Conservation (phyloP, 345 rosid species). For the Angophora floribunda region DNA sequence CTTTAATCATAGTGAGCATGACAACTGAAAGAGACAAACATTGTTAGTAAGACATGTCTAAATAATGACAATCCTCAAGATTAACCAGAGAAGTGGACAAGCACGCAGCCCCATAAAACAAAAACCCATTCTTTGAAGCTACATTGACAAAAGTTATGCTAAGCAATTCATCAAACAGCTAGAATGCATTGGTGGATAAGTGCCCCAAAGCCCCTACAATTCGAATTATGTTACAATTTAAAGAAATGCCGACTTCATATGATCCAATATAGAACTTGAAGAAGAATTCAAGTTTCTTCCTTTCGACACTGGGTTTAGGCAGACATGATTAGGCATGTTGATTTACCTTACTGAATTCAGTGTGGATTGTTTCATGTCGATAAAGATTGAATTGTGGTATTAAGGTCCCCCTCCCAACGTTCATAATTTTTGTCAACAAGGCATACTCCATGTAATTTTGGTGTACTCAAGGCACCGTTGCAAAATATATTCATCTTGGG, state of each 20-base stretch:
- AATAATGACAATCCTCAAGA: not conserved
- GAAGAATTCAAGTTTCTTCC: not conserved
- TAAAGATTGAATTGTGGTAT: not conserved
- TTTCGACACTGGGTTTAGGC: accelerated
- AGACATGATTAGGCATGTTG: not conserved
- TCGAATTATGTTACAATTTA: not conserved
- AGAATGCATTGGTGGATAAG: not conserved
- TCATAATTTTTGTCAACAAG: not conserved
- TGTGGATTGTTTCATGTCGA: not conserved
- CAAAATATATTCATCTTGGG: not conserved
- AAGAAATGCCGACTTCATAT: not conserved
- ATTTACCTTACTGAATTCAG: not conserved
- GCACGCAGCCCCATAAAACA: not conserved
- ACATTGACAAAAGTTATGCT: not conserved
- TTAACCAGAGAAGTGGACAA: not conserved
- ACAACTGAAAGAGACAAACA: not conserved
- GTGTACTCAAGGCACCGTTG: not conserved
- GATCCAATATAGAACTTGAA: not conserved
- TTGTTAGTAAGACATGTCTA: not conserved
- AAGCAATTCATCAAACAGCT: not conserved
- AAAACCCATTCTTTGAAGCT: not conserved
- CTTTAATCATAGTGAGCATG: not conserved
- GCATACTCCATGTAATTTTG: accelerated
- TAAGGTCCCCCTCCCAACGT: not conserved
- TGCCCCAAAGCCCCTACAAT: not conserved